Base-by-base conservation (phyloP, 2,329 filamentous ascomycete genomes). In the Neonectria sp. region DNA sequence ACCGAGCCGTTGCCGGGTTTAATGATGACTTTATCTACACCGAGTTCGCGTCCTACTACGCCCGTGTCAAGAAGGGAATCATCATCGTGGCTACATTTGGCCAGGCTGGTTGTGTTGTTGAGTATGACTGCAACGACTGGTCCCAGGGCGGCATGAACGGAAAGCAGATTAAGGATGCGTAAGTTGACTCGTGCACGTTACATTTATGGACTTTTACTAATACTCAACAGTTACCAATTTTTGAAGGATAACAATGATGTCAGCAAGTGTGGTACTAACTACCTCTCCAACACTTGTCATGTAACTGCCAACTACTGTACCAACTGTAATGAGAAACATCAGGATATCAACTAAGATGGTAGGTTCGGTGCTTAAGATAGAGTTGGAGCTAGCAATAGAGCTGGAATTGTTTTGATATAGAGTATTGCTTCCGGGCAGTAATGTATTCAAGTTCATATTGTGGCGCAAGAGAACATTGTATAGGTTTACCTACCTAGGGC, bases 151-250 rank as follows among this genome's bases (percentile, higher is more conserved):
- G 70, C 5, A 72, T 72, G 69, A 72, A 52, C 31, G 70, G 70
- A 27, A 49, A 49, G n/a, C 64, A 68, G 11, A 72, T 72, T 17
- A 72, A 70, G 48, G 60, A 70, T 46, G 67, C 68, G 58, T 71
- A 64, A 60, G 60, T 67, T 4, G 3, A 51, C 11, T 17, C 3
- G 6, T 12, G 6, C 52, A 12, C 6, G 3, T 7, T 13, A 2
- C 2, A 12, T 13, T 3, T 45, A 12, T 7, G 27, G 3, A 12
- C 4, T 3, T 25, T 31, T 31, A 4, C 56, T 60, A 29, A 67
- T 35, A 46, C 13, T 33, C 21, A 21, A 9, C 13, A 64, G 55
- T 48, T 40, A 35, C 17, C 37, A 63, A 15, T 49, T 56, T 6
- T 51, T 69, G 60, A 70, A 70, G 43, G 64, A 70, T n/a, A 70